A percentile compares a stretch with the other conserved stretches of the same genome.
These are phyloP conservation scores for Nidularia pulvinata DNA, from an alignment of 768 basidiomycete species.

Conservation along the genomic window DNA sequence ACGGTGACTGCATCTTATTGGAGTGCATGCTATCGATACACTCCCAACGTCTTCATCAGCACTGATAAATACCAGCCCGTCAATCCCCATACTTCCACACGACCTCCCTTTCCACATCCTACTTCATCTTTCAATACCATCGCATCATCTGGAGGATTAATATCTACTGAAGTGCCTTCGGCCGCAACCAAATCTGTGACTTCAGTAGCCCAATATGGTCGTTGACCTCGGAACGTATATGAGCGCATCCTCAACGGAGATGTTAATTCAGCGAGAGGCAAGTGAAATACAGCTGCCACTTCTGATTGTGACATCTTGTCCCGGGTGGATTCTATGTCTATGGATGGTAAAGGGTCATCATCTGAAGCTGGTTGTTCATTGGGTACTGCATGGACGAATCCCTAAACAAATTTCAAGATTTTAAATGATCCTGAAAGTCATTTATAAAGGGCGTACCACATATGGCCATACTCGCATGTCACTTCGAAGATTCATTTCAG, in stretches of 20 bases:
- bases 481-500: slow-evolving; percentile 56
- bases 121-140: slow-evolving; percentile 35
- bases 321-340: slow-evolving; percentile 49
- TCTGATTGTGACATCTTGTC: slow-evolving; percentile 50
- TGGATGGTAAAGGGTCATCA: slow-evolving; percentile 57
- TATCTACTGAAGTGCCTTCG: slow-evolving; percentile 5
- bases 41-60: slow-evolving; percentile 54
- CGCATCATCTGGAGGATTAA: slow-evolving; percentile 15
- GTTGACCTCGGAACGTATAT: slow-evolving; percentile 52
- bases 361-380: slow-evolving; percentile 11
- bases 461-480: slow-evolving; percentile 73
- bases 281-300: slow-evolving; percentile 72
- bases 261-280: slow-evolving; percentile 55
- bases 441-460: slow-evolving; percentile 49
- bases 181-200: slow-evolving; percentile 57
- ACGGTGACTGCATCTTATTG: slow-evolving; percentile 11
- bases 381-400: slow-evolving; percentile 30
- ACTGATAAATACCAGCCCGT: slow-evolving; percentile 81
- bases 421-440: background rate
- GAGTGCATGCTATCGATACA: slow-evolving; percentile 33
- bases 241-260: slow-evolving; percentile 45
- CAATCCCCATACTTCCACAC: slow-evolving; percentile 78
- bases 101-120: slow-evolving; percentile 37
- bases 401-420: slow-evolving; percentile 19
- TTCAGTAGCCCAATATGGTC: slow-evolving; percentile 67